These are phyloP conservation scores for Aphanomyces astaci DNA, from an alignment of 352 stramenopile species.

Conservation along the genomic window DNA sequence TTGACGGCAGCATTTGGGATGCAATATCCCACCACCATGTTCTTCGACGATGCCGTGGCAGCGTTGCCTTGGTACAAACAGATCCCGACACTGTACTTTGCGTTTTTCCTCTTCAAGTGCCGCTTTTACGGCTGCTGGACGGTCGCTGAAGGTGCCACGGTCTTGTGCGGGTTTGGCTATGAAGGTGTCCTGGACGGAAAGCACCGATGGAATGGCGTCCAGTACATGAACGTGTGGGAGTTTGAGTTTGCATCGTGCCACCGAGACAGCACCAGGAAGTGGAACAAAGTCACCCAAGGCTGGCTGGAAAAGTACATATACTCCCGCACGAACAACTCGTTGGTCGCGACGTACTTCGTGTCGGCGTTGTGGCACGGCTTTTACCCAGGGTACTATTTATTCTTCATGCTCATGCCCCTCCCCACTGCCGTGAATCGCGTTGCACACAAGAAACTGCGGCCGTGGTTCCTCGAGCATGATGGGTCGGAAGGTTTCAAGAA, in stretches of 20 bases:
- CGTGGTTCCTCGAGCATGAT: conserved; percentile 54
- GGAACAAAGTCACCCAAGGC: conserved; percentile 95
- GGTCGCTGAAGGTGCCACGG: conserved; percentile 73
- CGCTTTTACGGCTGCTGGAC: conserved; percentile 98
- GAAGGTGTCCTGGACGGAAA: conserved; percentile 85
- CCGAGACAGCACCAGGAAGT: conserved; percentile 79
- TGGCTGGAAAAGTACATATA: conserved; percentile 96
- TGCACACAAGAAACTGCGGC: conserved; percentile 51
- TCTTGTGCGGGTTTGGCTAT: conserved; percentile 86
- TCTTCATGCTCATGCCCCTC: conserved; percentile 85
- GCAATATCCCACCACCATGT: conserved; percentile 42
- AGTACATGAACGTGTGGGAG: conserved; percentile 94
- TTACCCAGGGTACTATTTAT: conserved; percentile 95
- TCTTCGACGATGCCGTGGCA: conserved; percentile 40
- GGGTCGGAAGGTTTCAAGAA: conserved; percentile 45
- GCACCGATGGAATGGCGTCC: conserved; percentile 89
- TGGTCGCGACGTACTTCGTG: conserved; percentile 89
- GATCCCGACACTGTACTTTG: conserved; percentile 79
- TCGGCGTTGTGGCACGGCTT: conserved; percentile 96
- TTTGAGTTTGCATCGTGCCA: conserved; percentile 93
- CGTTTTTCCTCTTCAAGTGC: conserved; percentile 83
- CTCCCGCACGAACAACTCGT: conserved; percentile 85
- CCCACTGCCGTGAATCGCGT: conserved; percentile 63
- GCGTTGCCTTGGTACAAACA: conserved; percentile 51
- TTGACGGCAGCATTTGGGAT: conserved; percentile 38